A percentile compares a stretch with the other conserved stretches of the same genome.
Evolutionary conservation across 116 monocot genomes (phyloP).

Genomic region (Posidonia oceanica): DNA sequence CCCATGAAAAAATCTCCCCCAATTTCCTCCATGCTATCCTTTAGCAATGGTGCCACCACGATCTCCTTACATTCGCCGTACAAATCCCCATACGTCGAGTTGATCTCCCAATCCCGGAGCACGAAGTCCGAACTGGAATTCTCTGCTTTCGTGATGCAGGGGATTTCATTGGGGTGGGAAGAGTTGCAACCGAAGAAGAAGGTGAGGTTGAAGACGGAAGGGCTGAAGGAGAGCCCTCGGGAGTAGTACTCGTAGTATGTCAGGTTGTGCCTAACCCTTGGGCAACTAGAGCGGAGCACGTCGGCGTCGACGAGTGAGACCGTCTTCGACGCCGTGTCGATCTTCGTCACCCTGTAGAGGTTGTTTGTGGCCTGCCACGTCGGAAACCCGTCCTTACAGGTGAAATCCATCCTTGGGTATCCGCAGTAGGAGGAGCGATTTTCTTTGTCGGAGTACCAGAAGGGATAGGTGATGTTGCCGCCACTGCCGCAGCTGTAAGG

Average conservation of each 20-base stretch:
- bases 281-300: background rate
- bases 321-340: background rate
- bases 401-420: conserved; percentile 6
- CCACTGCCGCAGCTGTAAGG: background rate
- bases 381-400: background rate
- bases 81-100: no score
- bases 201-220: conserved; percentile 6
- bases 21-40: background rate
- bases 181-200: conserved; percentile 22
- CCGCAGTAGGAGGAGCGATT: conserved; percentile 4
- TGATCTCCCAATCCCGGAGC: no score
- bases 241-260: background rate
- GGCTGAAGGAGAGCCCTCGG: background rate
- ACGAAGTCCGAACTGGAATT: no score
- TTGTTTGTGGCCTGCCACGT: background rate
- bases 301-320: conserved; percentile 12
- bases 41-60: conserved; percentile 9
- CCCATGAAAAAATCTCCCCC: no score
- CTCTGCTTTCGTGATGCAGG: no score
- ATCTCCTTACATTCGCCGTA: background rate
- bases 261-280: conserved; percentile 8
- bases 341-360: conserved; percentile 7
- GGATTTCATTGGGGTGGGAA: no score
- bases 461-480: conserved; percentile 1
- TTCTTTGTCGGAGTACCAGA: background rate